Percentiles rank a stretch among this genome's conserved stretches.
Evolutionary conservation across 805 yeast species (phyloP).

Genomic region (Candida easanensis): DNA sequence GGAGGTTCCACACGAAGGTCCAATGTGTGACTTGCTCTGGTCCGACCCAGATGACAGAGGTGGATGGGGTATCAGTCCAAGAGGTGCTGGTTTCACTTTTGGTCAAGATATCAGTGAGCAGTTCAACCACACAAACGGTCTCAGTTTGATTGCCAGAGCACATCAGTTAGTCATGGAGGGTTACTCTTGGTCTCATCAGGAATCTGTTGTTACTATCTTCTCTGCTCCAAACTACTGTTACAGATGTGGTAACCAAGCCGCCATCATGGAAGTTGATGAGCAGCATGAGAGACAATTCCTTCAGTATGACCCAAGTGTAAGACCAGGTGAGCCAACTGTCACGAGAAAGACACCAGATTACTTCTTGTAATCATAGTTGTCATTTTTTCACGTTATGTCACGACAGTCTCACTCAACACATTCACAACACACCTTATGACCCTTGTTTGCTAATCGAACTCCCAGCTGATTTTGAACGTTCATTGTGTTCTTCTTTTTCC

Average conservation of each 20-base stretch:
- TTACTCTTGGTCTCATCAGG: conserved; percentile 91
- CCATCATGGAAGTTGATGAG: conserved; percentile 97
- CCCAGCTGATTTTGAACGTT: conserved; percentile 1
- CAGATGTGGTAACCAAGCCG: conserved; percentile 97
- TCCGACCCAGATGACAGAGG: conserved; percentile 97
- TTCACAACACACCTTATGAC: neutral
- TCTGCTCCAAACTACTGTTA: conserved; percentile 96
- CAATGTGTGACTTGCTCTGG: conserved; percentile 96
- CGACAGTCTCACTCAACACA: neutral
- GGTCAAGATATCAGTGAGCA: conserved; percentile 94
- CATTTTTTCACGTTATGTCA: conserved; percentile 1
- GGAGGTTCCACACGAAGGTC: conserved; percentile 97
- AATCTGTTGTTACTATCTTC: conserved; percentile 89
- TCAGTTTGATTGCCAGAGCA: conserved; percentile 86
- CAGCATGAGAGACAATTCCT: conserved; percentile 85
- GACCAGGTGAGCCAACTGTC: conserved; percentile 98
- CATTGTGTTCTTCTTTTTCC: neutral
- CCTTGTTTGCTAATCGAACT: conserved; percentile 1
- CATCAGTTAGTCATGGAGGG: conserved; percentile 99
- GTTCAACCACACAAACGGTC: conserved; percentile 86
- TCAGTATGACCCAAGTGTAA: conserved; percentile 93
- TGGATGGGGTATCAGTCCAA: conserved; percentile 96
- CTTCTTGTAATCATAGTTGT: conserved; percentile 55
- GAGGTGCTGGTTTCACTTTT: conserved; percentile 98
- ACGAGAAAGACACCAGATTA: conserved; percentile 97